Percentiles rank a stretch among this genome's conserved stretches.
Evolutionary conservation across 768 basidiomycete genomes (phyloP).

Genomic region (Rhodotorula sphaerocarpa): DNA sequence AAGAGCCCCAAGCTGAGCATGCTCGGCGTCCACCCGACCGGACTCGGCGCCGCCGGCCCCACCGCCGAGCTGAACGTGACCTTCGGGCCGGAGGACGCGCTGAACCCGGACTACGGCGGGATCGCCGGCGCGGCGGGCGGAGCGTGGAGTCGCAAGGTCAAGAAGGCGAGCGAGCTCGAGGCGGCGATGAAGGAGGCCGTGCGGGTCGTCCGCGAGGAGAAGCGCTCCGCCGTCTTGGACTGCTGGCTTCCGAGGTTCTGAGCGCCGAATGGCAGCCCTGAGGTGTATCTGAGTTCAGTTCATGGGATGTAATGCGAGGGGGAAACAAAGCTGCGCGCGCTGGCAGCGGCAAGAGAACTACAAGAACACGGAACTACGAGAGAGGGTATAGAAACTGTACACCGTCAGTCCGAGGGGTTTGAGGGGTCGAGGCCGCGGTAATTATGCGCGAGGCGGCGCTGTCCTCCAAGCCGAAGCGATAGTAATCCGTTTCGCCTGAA

Average conservation of each 20-base stretch:
- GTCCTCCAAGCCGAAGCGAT: slow-evolving; percentile 36
- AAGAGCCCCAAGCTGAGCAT: slow-evolving; percentile 59
- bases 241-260: slow-evolving; percentile 51
- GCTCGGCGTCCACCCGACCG: slow-evolving; percentile 58
- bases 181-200: slow-evolving; percentile 51
- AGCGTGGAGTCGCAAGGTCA: slow-evolving; percentile 53
- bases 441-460: slow-evolving; percentile 29
- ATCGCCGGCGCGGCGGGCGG: slow-evolving; percentile 62
- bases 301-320: too few species aligned
- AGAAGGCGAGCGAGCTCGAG: slow-evolving; percentile 41
- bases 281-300: too few species aligned
- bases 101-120: slow-evolving; percentile 52
- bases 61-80: slow-evolving; percentile 55
- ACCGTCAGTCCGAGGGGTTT: not conserved
- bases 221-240: slow-evolving; percentile 62
- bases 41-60: slow-evolving; percentile 49
- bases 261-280: too few species aligned
- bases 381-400: not conserved
- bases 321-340: not conserved
- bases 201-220: slow-evolving; percentile 53
- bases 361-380: not conserved
- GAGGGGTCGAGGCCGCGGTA: not conserved
- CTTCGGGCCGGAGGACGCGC: slow-evolving; percentile 49
- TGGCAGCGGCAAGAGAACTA: not conserved
- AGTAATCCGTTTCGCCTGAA: slow-evolving; percentile 43